A percentile compares a stretch with the other conserved stretches of the same genome.
These are phyloP conservation scores for Dispira simplex DNA, from an alignment of 192 early-diverging fungal genomes.

Conservation along the genomic window DNA sequence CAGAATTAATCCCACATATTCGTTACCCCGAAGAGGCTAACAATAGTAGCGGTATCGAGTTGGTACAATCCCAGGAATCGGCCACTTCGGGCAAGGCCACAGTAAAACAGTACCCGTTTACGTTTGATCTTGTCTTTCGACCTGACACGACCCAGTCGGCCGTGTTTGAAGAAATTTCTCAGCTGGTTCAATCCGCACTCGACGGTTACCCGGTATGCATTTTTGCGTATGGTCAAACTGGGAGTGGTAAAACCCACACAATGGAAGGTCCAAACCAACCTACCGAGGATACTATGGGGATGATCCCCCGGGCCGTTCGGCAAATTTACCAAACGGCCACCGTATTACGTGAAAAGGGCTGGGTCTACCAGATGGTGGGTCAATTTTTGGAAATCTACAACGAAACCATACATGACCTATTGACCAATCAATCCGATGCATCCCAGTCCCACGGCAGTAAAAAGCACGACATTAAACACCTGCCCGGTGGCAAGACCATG, in stretches of 20 bases:
- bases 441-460: constrained; percentile 69
- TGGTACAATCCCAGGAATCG: constrained; percentile 30
- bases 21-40: constrained; percentile 35
- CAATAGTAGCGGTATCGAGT: constrained; percentile 49
- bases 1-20: constrained; percentile 25
- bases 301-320: constrained; percentile 87
- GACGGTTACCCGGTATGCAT: constrained; percentile 97
- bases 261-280: constrained; percentile 48
- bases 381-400: constrained; percentile 97
- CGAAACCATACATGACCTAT: constrained; percentile 75
- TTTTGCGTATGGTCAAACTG: constrained; percentile 97
- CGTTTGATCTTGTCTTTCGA: constrained; percentile 77
- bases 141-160: constrained; percentile 45
- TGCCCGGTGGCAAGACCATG: constrained; percentile 49
- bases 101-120: constrained; percentile 52
- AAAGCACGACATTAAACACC: constrained; percentile 82
- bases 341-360: constrained; percentile 56
- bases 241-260: constrained; percentile 78
- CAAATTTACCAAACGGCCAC: constrained; percentile 74
- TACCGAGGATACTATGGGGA: constrained; percentile 41
- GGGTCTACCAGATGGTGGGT: constrained; percentile 76
- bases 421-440: constrained; percentile 23
- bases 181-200: constrained; percentile 86
- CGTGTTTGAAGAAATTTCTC: constrained; percentile 93
- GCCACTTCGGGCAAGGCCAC: constrained; percentile 22